These are phyloP conservation scores for Colletotrichum coccodes DNA, from an alignment of 2,329 filamentous ascomycete species.

Conservation along the genomic window DNA sequence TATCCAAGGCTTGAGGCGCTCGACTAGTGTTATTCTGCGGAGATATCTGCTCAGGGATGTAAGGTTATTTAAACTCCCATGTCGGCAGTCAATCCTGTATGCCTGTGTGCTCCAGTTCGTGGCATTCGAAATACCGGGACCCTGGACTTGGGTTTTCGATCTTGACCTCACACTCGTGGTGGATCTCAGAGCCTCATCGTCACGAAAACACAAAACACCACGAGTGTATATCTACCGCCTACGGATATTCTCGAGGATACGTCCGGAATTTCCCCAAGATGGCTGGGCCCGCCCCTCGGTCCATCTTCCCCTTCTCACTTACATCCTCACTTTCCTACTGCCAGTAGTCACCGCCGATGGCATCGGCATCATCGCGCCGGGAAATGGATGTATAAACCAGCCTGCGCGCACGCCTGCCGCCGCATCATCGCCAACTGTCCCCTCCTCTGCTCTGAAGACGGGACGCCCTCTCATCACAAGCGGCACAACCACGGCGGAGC, in stretches of 20 bases:
- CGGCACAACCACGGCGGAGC: background rate
- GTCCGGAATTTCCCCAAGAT: background rate
- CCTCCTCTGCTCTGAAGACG: slow-evolving; percentile 12
- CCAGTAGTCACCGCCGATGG: slow-evolving; percentile 31
- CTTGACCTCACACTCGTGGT: background rate
- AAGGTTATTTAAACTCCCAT: background rate
- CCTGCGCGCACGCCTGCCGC: slow-evolving; percentile 48
- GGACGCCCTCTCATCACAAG: background rate
- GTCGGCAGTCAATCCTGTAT: background rate
- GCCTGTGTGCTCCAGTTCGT: background rate
- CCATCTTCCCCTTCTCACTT: background rate
- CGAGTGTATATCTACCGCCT: no score
- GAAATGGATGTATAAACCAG: slow-evolving; percentile 45
- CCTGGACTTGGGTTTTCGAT: background rate
- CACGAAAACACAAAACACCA: background rate
- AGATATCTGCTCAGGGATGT: background rate
- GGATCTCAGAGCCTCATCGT: background rate
- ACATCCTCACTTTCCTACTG: background rate
- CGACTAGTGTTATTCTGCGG: background rate
- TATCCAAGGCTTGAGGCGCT: background rate
- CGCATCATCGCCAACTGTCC: slow-evolving; percentile 38
- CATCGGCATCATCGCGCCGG: slow-evolving; percentile 45
- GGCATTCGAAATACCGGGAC: background rate
- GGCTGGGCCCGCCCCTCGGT: background rate
- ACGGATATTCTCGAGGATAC: background rate